These are phyloP conservation scores for Aspergillus proliferans DNA, from an alignment of 2,329 filamentous ascomycete genomes.

Conservation along the genomic window DNA sequence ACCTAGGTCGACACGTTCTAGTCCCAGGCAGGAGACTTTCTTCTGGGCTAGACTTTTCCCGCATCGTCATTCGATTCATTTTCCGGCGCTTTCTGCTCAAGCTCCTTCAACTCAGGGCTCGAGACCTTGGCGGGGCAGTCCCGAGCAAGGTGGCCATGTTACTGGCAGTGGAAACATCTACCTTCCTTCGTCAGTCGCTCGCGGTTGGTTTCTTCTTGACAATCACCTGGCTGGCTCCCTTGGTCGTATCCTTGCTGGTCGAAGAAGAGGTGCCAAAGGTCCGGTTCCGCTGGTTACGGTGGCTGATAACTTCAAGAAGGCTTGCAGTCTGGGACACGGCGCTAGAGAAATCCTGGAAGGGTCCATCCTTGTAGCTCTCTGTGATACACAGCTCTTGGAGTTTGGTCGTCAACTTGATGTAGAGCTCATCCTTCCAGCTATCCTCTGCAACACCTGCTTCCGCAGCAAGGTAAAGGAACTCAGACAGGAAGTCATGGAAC, in stretches of 20 bases:
- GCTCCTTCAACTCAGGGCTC: neutral
- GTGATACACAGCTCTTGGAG: neutral
- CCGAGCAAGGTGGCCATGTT: neutral
- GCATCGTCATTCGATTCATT: neutral
- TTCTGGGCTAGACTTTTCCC: neutral
- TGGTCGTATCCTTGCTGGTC: no score
- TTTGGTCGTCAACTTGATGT: neutral
- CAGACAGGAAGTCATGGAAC: constrained; percentile 2
- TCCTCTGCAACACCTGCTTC: neutral
- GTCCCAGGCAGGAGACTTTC: neutral
- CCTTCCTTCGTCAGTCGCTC: neutral
- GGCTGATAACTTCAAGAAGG: neutral
- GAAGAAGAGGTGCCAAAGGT: no score
- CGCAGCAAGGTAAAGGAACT: constrained; percentile 1
- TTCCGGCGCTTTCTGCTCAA: neutral
- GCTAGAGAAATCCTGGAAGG: neutral
- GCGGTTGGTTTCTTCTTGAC: no score
- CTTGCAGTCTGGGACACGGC: neutral
- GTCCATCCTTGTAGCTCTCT: neutral
- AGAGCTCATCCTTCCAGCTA: constrained; percentile 1
- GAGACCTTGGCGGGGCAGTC: neutral
- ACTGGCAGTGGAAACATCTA: neutral
- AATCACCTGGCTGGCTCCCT: no score
- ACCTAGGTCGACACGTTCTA: neutral
- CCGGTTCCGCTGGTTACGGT: neutral